phyloP scores from a whole-genome alignment of 2,329 filamentous ascomycete genomes.

The Neofusicoccum umdonicola region DNA sequence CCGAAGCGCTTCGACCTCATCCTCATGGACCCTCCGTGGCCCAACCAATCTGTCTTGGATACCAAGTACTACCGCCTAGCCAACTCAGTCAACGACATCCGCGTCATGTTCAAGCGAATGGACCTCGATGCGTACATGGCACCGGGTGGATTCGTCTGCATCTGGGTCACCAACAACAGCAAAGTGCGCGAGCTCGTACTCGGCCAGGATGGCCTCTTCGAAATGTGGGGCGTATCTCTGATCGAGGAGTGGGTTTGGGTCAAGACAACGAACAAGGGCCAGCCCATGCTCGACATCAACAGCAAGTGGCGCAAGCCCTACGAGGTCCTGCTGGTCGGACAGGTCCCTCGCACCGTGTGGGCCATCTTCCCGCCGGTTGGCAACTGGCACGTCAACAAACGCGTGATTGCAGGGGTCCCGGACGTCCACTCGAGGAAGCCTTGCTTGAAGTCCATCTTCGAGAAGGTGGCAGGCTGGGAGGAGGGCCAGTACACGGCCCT shows the following conservation, averaged over 20 bases:
- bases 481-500: slow-evolving; percentile 54
- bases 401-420: slow-evolving; percentile 67
- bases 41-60: slow-evolving; percentile 69
- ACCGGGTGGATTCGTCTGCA: slow-evolving; percentile 54
- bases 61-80: slow-evolving; percentile 52
- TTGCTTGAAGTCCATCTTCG: slow-evolving; percentile 62
- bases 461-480: slow-evolving; percentile 44
- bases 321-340: slow-evolving; percentile 61
- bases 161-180: slow-evolving; percentile 77
- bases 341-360: slow-evolving; percentile 23
- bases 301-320: slow-evolving; percentile 71
- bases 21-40: slow-evolving; percentile 77
- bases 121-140: slow-evolving; percentile 45
- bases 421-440: slow-evolving; percentile 80
- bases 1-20: slow-evolving; percentile 62
- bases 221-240: slow-evolving; percentile 63
- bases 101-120: slow-evolving; percentile 39
- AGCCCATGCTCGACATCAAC: slow-evolving; percentile 62
- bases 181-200: slow-evolving; percentile 56
- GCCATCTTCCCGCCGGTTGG: neutral
- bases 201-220: slow-evolving; percentile 58
- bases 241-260: slow-evolving; percentile 76
- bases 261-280: slow-evolving; percentile 65
- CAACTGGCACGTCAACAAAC: slow-evolving; percentile 38
- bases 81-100: slow-evolving; percentile 52